Conservation (phyloP, 2,329 filamentous ascomycete species). For the Truncatella angustata region DNA sequence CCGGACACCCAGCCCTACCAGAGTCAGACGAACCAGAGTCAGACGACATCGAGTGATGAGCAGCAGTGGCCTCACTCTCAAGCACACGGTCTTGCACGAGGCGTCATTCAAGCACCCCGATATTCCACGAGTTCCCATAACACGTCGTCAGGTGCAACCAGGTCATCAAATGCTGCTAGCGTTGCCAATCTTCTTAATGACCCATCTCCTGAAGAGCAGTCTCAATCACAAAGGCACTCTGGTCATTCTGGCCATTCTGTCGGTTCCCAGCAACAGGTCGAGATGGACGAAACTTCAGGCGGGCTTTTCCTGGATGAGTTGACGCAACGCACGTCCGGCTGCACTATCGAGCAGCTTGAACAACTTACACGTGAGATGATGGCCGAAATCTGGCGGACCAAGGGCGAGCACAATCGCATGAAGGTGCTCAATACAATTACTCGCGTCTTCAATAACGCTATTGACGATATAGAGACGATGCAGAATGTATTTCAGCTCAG, state of each 20-base stretch:
- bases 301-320: constrained; percentile 60
- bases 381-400: constrained; percentile 80
- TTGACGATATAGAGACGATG: constrained; percentile 62
- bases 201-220: constrained; percentile 31
- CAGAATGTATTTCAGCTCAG: constrained; percentile 45
- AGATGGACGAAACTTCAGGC: constrained; percentile 49
- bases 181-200: constrained; percentile 41
- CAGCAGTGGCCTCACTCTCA: constrained; percentile 59
- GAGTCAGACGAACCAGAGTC: constrained; percentile 45
- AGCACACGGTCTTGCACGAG: constrained; percentile 46
- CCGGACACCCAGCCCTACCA: constrained; percentile 52
- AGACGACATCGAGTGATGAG: constrained; percentile 50
- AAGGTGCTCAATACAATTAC: constrained; percentile 64
- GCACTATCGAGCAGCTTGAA: constrained; percentile 90
- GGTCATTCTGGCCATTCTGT: constrained; percentile 35
- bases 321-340: constrained; percentile 67
- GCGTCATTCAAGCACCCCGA: constrained; percentile 35
- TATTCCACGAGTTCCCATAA: constrained; percentile 22
- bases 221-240: constrained; percentile 22
- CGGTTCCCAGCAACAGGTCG: constrained; percentile 41
- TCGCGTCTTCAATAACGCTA: constrained; percentile 72
- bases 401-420: constrained; percentile 81
- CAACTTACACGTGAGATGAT: constrained; percentile 89
- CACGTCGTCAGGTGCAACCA: constrained; percentile 36
- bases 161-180: constrained; percentile 31